Conservation (phyloP, 1,284 basidiomycete genomes). For the Caloboletus inedulis region DNA sequence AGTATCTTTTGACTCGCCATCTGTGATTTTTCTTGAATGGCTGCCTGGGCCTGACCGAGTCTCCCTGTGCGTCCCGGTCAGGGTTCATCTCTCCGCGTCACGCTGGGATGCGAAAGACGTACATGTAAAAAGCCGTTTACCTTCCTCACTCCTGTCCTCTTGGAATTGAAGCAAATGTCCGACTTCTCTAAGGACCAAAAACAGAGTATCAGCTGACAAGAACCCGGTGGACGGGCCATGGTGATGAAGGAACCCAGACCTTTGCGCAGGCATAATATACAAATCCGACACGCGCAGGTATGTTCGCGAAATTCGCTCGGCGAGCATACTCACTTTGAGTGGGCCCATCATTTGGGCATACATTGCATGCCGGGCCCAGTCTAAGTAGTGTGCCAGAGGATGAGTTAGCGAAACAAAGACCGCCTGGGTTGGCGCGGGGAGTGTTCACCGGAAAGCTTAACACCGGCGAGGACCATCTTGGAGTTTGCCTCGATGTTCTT, state of each 20-base stretch:
- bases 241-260: conserved; percentile 4
- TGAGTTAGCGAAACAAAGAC: neutral
- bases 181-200: conserved; percentile 9
- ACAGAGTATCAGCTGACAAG: neutral
- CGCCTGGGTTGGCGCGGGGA: accelerated
- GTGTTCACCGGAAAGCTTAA: conserved; percentile 13
- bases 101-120: neutral
- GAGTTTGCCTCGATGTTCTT: conserved; percentile 19
- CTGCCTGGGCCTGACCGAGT: conserved; percentile 12
- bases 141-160: conserved; percentile 20
- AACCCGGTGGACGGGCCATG: neutral
- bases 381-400: neutral
- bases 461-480: conserved; percentile 19
- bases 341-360: conserved; percentile 23
- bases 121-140: conserved; percentile 13
- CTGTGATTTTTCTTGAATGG: conserved; percentile 20
- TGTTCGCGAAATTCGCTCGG: conserved; percentile 19
- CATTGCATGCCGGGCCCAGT: conserved; percentile 22
- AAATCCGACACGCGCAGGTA: conserved; percentile 20
- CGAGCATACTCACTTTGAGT: conserved; percentile 25
- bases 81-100: neutral
- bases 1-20: conserved; percentile 15
- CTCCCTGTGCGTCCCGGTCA: conserved; percentile 1
- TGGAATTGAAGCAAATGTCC: conserved; percentile 20
- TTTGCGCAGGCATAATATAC: conserved; percentile 24